A percentile compares a stretch with the other conserved stretches of the same genome.
These are phyloP conservation scores for Neopestalotiopsis clavispora DNA, from an alignment of 2,329 filamentous ascomycete species.

Conservation along the genomic window DNA sequence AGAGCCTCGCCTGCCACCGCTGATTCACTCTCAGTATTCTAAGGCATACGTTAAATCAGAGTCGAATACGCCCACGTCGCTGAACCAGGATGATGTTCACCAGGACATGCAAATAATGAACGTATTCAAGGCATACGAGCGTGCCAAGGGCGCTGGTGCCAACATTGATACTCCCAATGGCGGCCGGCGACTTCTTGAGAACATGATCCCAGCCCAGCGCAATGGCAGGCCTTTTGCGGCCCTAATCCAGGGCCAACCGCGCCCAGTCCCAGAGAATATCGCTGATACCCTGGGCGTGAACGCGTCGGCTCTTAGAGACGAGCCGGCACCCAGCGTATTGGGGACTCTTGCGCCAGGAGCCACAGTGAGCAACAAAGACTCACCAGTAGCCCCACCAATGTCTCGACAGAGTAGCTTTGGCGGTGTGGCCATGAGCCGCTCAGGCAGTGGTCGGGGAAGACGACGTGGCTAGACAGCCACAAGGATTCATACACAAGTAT, in stretches of 20 bases:
- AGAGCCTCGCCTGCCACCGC: slow-evolving; percentile 63
- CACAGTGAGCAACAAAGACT: slow-evolving; percentile 23
- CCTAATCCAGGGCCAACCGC: slow-evolving; percentile 46
- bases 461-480: neutral
- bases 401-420: slow-evolving; percentile 61
- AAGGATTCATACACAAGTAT: neutral
- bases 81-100: slow-evolving; percentile 56
- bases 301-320: slow-evolving; percentile 48
- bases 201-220: slow-evolving; percentile 53
- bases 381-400: slow-evolving; percentile 51
- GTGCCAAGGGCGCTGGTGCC: slow-evolving; percentile 56
- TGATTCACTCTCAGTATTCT: slow-evolving; percentile 62
- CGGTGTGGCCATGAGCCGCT: slow-evolving; percentile 61
- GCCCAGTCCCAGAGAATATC: slow-evolving; percentile 54
- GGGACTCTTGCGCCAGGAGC: slow-evolving; percentile 27
- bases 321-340: slow-evolving; percentile 36
- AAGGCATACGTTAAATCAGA: slow-evolving; percentile 61
- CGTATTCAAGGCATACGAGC: slow-evolving; percentile 61
- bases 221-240: slow-evolving; percentile 51
- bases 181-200: slow-evolving; percentile 60
- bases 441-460: slow-evolving; percentile 47
- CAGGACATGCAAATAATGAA: slow-evolving; percentile 64
- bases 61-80: slow-evolving; percentile 58
- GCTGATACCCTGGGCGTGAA: slow-evolving; percentile 56
- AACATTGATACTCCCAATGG: slow-evolving; percentile 61